Evolutionary conservation across 495 filamentous ascomycete genomes (phyloP), one percentile per base, ranked within the genome.

Genomic region (Daldinia bambusicola): DNA sequence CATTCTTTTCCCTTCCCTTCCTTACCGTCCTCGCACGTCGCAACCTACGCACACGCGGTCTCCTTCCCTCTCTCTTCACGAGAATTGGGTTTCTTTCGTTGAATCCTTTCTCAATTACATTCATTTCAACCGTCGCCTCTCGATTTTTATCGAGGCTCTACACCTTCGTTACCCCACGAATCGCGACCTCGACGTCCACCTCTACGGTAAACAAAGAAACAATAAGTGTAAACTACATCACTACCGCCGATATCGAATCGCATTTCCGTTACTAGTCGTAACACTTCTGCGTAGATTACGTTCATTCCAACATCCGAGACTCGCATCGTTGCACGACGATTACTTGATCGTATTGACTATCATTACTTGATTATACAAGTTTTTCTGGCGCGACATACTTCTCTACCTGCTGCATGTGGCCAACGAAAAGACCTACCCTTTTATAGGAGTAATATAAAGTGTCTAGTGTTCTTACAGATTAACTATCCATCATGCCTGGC

Each of bases 61-160:
- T 75, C 66, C 55, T 41, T 34, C 64, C 55, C 55, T 64, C 55
- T 61, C 58, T 63, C 60, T 64, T 59, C 64, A 41, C 63, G 70
- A 75, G 66, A 72, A 72, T 72, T 69, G 71, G 68, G 68, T 55
- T 69, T 72, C 45, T 57, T 72, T 76, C 66, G 60, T 70, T 67
- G 68, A 64, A 74, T 75, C 65, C 73, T 52, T 72, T 72, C 71
- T 75, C 75, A 70, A 59, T 76, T 76, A 55, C 75, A 66, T 77
- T 76, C 75, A 72, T 76, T 77, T 67, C 50, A 51, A 55, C 61
- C 62, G 55, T 60, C 41, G 63, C 50, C 61, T 72, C 58, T 56
- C 72, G 71, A 67, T 53, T 52, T 52, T 66, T 64, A 62, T 62
- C 63, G 69, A 63, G 64, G 58, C 75, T 61, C 48, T 59, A 51